A percentile compares a stretch with the other conserved stretches of the same genome.
Evolutionary conservation across 305 asterid species (phyloP).

Genomic region (Solanum hybrid): DNA sequence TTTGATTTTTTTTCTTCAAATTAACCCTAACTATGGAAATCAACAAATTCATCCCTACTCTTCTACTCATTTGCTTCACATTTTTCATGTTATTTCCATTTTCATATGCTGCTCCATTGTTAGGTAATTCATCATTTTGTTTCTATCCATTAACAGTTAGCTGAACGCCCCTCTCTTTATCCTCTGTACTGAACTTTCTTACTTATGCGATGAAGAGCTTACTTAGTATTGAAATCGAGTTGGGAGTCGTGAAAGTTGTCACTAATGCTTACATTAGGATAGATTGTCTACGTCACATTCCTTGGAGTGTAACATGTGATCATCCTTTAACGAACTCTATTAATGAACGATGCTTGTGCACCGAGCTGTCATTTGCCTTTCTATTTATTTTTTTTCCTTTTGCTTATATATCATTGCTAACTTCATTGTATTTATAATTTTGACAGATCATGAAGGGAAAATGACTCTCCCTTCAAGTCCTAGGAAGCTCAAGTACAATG

Average conservation of each 20-base stretch:
- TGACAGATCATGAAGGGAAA: slow-evolving; percentile 22
- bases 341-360: background rate
- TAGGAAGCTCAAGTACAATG: slow-evolving; percentile 43
- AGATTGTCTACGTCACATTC: background rate
- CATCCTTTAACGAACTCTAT: background rate
- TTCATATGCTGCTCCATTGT: slow-evolving; percentile 2
- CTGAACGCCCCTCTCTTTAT: too few species aligned
- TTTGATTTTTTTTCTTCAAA: background rate
- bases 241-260: background rate
- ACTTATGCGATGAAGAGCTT: background rate
- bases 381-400: background rate
- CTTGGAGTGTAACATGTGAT: background rate
- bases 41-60: slow-evolving; percentile 8
- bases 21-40: slow-evolving; percentile 26
- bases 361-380: background rate
- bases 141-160: background rate
- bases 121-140: background rate
- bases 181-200: background rate
- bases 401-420: background rate
- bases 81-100: background rate
- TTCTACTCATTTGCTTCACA: slow-evolving; percentile 15
- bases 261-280: background rate
- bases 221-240: too few species aligned
- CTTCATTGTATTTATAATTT: background rate
- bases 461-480: slow-evolving; percentile 18